Base-by-base conservation (phyloP, 345 rosid species). In the Ricinus communis region DNA sequence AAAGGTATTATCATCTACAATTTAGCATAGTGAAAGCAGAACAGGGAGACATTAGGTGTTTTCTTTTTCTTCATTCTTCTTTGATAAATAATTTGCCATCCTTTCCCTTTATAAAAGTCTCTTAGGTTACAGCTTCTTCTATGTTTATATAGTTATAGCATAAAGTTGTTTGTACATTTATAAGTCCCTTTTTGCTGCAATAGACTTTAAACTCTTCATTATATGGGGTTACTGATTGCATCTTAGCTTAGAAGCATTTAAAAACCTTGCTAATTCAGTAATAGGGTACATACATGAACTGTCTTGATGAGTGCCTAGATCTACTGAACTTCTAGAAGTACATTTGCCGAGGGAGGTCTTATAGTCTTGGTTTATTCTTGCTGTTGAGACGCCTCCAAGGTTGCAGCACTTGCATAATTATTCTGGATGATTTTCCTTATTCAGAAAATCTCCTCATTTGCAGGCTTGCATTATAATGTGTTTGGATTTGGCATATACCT, bases 1-100 rank as follows among this genome's bases (percentile, higher is more conserved):
- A 45, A 82, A 78, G 91, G 94, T 87, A 82, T 46, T 58, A 31
- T 54, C 28, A 33, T 69, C 33, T 53, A 59, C 41, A 19, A 50
- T 52, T 45, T 45, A 14, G 18, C 24, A 33, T 43, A 4, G 3
- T 56, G 27, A 31, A 33, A 33, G 27, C 38, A 54, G 64, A 58
- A 30, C 16, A 27, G 38, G 19, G 36, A 68, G 22, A 11, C 49
- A 27, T 46, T 50, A 52, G 47, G 5, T 28, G 12, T 50, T 12
- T 33, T 27, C 22, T 11, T 43, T 54, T 30, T 28, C 0, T 27
- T 16, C 28, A 43, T 4, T 13, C 5, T 2, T 30, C 19, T 58
- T 46, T 18, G 27, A 65, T 40, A 53, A 36, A 28, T 8, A 16
- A 15, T 70, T 31, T 46, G 14, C 8, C 36, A 6, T 27, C 22